phyloP scores from a whole-genome alignment of 1,284 basidiomycete species.

The Lentinula novae-zelandiae region DNA sequence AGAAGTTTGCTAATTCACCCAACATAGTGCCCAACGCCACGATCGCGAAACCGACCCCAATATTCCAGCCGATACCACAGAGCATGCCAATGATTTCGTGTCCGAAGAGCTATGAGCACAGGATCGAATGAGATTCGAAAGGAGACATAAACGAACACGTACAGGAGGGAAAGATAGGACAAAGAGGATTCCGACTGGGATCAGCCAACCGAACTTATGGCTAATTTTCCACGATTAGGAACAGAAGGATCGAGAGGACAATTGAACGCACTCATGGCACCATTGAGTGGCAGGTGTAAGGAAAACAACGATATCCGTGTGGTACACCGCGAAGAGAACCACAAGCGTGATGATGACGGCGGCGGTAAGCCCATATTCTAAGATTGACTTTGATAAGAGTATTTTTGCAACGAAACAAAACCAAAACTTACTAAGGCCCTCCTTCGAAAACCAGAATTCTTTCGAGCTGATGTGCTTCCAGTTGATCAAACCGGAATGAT shows the following conservation, averaged over 20 bases:
- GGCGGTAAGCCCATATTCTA: neutral
- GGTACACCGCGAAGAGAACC: conserved; percentile 55
- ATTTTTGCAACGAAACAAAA: neutral
- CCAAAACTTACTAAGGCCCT: neutral
- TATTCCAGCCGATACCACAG: conserved; percentile 71
- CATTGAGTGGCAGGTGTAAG: conserved; percentile 62
- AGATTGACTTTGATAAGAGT: neutral
- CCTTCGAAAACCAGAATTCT: neutral
- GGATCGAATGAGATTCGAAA: neutral
- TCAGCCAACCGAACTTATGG: conserved; percentile 60
- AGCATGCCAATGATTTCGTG: conserved; percentile 76
- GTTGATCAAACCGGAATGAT: neutral
- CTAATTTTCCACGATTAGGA: conserved; percentile 27
- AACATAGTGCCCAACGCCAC: conserved; percentile 67
- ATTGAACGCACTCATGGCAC: conserved; percentile 50
- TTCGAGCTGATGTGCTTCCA: neutral
- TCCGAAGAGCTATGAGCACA: conserved; percentile 57
- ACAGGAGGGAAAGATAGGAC: conserved; percentile 77
- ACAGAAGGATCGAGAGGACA: conserved; percentile 9
- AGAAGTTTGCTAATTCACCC: conserved; percentile 70
- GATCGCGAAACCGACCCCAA: conserved; percentile 67
- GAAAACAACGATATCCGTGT: conserved; percentile 60
- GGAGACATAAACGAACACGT: conserved; percentile 18
- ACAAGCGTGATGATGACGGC: conserved; percentile 12
- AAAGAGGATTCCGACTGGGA: conserved; percentile 79